Conservation (phyloP, 768 basidiomycete species). For the Gelatoporia subvermispora region DNA sequence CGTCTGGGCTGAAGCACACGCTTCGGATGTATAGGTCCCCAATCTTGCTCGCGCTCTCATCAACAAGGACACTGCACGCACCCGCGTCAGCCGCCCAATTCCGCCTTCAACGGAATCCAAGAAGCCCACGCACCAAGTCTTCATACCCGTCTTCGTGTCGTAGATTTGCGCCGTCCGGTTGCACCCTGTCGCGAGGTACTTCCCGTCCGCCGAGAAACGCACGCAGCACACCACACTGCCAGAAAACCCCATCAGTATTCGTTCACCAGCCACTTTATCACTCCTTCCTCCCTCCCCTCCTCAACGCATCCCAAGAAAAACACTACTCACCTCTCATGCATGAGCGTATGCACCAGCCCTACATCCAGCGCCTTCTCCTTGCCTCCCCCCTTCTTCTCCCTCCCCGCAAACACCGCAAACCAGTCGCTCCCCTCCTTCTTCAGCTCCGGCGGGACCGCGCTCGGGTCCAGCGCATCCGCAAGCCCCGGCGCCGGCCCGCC, state of each 20-base stretch:
- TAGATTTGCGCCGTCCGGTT: constrained; percentile 95
- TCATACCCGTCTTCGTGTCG: constrained; percentile 81
- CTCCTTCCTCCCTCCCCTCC: neutral
- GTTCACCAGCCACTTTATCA: neutral
- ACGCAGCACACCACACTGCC: constrained; percentile 83
- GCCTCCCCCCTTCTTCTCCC: neutral
- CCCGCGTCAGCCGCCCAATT: too few relatives aligned
- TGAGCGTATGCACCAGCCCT: constrained; percentile 75
- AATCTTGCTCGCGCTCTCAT: constrained; percentile 66
- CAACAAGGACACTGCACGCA: constrained; percentile 58
- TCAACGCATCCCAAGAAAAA: constrained; percentile 1
- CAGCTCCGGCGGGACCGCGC: constrained; percentile 45
- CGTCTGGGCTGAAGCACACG: constrained; percentile 74
- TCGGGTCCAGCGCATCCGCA: constrained; percentile 28
- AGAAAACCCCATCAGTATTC: neutral
- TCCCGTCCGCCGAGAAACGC: constrained; percentile 91
- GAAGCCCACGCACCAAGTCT: constrained; percentile 64
- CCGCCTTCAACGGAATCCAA: too few relatives aligned
- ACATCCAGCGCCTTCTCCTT: constrained; percentile 68
- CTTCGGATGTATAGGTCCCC: constrained; percentile 89
- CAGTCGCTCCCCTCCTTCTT: constrained; percentile 81
- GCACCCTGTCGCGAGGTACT: constrained; percentile 90
- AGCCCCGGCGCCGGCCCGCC: constrained; percentile 6
- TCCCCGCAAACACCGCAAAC: constrained; percentile 66
- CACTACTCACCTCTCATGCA: constrained; percentile 81